These are phyloP conservation scores for Hypoxylon rickii DNA, from an alignment of 495 filamentous ascomycete species.

Conservation along the genomic window DNA sequence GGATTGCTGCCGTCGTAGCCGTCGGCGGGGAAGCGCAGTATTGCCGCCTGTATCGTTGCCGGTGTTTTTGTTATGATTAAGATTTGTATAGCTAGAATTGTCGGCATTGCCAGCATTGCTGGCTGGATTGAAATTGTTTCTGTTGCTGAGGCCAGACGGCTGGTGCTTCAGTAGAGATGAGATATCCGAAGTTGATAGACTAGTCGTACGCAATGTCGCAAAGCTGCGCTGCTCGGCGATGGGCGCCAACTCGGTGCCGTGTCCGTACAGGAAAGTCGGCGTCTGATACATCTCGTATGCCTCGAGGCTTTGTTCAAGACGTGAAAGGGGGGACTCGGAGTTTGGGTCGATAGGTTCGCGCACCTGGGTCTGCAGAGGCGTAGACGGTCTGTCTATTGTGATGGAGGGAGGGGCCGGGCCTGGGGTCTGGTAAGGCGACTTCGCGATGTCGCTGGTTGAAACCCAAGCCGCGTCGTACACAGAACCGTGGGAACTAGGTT, in stretches of 20 bases:
- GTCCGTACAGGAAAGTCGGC: conserved; percentile 43
- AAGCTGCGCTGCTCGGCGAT: conserved; percentile 48
- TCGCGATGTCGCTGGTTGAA: conserved; percentile 32
- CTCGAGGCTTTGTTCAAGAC: conserved; percentile 3
- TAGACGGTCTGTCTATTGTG: conserved; percentile 10
- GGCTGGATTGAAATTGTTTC: conserved; percentile 5
- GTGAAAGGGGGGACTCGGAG: conserved; percentile 31
- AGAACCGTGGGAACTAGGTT: conserved; percentile 42
- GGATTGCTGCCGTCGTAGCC: conserved; percentile 33
- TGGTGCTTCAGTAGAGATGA: conserved; percentile 33
- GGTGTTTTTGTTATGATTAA: not conserved
- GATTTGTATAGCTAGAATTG: conserved; percentile 8
- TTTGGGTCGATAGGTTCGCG: conserved; percentile 25
- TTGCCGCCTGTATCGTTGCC: not conserved
- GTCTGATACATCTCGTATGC: conserved; percentile 19
- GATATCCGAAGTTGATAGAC: conserved; percentile 31
- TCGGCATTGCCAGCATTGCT: not conserved
- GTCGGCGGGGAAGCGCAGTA: not conserved
- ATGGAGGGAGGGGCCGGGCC: conserved; percentile 9
- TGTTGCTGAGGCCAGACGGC: conserved; percentile 21
- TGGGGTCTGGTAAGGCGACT: conserved; percentile 31
- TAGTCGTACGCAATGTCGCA: conserved; percentile 35
- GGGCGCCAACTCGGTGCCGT: conserved; percentile 45
- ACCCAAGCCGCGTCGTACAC: conserved; percentile 43
- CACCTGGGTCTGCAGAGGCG: conserved; percentile 9